Conservation (phyloP, 108 stramenopile species). For the Cyclostephanos tholiformis region DNA sequence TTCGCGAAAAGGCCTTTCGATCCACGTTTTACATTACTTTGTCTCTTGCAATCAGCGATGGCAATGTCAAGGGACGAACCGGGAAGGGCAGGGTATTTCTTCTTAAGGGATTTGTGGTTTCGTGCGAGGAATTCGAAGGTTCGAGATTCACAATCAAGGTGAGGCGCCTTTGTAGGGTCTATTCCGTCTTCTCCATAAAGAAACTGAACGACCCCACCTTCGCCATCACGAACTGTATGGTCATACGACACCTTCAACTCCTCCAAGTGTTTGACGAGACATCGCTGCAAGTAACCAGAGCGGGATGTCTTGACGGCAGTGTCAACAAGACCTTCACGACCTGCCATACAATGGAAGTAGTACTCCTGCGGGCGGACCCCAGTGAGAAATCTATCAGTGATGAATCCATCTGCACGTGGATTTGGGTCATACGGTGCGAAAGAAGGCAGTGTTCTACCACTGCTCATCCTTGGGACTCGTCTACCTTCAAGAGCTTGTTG, state of each 20-base stretch:
- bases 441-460: conserved; percentile 96
- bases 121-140: conserved; percentile 89
- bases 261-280: conserved; percentile 98
- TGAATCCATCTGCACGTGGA: conserved; percentile 98
- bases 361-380: conserved; percentile 98
- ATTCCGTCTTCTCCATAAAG: conserved; percentile 99
- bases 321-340: conserved; percentile 95
- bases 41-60: conserved; percentile 54
- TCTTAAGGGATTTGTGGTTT: conserved; percentile 79
- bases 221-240: conserved; percentile 96
- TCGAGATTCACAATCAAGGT: conserved; percentile 80
- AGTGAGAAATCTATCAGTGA: conserved; percentile 98
- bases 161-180: conserved; percentile 90
- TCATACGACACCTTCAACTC: conserved; percentile 96
- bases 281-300: conserved; percentile 98
- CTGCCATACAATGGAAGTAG: conserved; percentile 99
- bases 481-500: conserved; percentile 99
- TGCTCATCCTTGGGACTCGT: conserved; percentile 96
- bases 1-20: conserved; percentile 28
- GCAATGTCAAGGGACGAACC: conserved; percentile 67
- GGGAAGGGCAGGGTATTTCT: conserved; percentile 59
- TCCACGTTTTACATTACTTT: conserved; percentile 32
- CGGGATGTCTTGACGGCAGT: conserved; percentile 99
- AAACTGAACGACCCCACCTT: conserved; percentile 98
- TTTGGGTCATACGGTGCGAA: conserved; percentile 96